Percentiles rank a stretch among this genome's conserved stretches.
Conservation (phyloP, 805 yeast species). For the Lipomyces japonicus region DNA sequence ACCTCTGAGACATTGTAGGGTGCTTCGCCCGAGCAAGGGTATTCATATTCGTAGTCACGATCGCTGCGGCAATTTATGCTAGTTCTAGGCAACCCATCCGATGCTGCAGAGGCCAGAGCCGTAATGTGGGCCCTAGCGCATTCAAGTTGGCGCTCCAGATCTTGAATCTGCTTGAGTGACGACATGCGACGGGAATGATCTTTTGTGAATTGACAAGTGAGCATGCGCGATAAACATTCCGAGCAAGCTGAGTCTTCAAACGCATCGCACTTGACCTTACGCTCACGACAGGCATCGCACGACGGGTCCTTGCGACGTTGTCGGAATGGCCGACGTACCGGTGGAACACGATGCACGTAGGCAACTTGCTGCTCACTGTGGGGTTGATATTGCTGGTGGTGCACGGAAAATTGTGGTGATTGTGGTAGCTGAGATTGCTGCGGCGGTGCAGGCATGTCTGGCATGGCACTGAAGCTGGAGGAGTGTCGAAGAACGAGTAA, state of each 20-base stretch:
- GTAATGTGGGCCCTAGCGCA: conserved; percentile 23
- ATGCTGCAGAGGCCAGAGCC: conserved; percentile 11
- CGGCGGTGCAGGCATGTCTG: no score
- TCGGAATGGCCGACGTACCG: conserved; percentile 33
- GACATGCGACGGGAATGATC: conserved; percentile 33
- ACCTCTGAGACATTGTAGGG: neutral
- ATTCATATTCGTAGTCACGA: no score
- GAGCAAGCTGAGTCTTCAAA: conserved; percentile 34
- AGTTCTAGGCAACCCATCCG: neutral
- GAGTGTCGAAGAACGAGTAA: no score
- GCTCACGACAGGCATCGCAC: conserved; percentile 36
- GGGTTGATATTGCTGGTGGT: no score
- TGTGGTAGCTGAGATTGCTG: no score
- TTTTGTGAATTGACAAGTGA: conserved; percentile 35
- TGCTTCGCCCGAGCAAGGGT: neutral
- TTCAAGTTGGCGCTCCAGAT: conserved; percentile 26
- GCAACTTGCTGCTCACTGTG: no score
- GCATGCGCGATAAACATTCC: conserved; percentile 33
- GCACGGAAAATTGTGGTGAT: no score
- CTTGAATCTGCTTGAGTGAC: conserved; percentile 28
- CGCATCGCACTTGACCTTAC: conserved; percentile 37
- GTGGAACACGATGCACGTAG: no score
- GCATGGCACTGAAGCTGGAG: no score
- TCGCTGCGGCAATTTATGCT: no score
- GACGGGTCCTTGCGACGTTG: conserved; percentile 36